Evolutionary conservation across 495 filamentous ascomycete species (phyloP).

Genomic region (Hypoxylon subgilvum): DNA sequence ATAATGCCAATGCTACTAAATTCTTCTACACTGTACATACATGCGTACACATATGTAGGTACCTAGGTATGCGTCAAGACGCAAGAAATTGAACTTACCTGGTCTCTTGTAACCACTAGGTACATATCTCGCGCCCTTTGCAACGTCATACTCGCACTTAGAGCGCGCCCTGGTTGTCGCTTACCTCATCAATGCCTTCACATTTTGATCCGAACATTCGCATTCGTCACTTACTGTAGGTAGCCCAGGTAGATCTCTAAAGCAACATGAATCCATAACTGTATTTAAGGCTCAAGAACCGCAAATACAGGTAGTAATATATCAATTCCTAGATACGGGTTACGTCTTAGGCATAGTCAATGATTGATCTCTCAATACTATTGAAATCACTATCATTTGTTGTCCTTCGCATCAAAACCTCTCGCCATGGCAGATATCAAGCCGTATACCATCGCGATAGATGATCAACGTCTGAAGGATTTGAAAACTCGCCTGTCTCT

Average conservation of each 20-base stretch:
- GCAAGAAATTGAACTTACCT: no score
- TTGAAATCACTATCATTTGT: background rate
- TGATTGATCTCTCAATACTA: no score
- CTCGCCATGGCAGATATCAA: slow-evolving; percentile 41
- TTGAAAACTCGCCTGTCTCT: slow-evolving; percentile 42
- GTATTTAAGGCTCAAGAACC: no score
- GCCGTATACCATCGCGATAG: slow-evolving; percentile 44
- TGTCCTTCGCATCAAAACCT: background rate
- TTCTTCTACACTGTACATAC: no score
- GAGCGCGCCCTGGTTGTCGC: slow-evolving; percentile 12
- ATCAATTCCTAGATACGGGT: no score
- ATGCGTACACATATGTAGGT: background rate
- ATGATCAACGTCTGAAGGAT: slow-evolving; percentile 36
- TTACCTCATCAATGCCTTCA: background rate
- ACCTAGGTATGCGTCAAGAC: no score
- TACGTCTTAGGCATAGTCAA: no score
- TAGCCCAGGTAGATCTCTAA: background rate
- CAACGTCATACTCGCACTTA: slow-evolving; percentile 20
- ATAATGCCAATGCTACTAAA: no score
- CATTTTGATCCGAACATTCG: background rate
- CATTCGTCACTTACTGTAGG: background rate
- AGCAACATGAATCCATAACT: no score
- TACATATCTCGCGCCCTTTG: slow-evolving; percentile 27
- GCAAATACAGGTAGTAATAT: no score
- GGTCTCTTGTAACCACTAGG: no score